These are phyloP conservation scores for Fusarium sp. DNA, from an alignment of 2,329 filamentous ascomycete genomes.

Conservation along the genomic window DNA sequence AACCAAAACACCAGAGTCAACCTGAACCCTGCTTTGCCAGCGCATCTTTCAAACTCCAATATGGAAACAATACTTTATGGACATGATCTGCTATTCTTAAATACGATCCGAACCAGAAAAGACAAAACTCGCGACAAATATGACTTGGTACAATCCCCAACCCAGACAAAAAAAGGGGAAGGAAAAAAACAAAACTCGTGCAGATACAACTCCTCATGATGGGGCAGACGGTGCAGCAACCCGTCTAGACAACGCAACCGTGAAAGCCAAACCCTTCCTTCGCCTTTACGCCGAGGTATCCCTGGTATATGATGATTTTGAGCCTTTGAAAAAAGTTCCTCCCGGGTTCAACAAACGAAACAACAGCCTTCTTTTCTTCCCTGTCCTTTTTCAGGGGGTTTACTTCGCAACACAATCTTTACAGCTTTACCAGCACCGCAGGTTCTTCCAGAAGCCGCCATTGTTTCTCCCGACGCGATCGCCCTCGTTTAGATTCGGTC, in stretches of 20 bases:
- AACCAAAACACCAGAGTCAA: not conserved
- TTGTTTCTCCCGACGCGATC: constrained; percentile 57
- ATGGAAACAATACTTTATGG: constrained; percentile 13
- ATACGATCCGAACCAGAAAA: constrained; percentile 9
- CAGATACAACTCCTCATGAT: constrained; percentile 35
- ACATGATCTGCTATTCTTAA: constrained; percentile 18
- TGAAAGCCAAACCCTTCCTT: constrained; percentile 35
- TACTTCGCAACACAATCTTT: not conserved
- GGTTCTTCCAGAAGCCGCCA: constrained; percentile 66
- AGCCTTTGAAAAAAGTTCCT: constrained; percentile 32
- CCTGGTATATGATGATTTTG: constrained; percentile 46
- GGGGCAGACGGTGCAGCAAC: constrained; percentile 23
- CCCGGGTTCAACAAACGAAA: constrained; percentile 26
- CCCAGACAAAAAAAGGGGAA: constrained; percentile 13
- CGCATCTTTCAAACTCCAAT: not conserved
- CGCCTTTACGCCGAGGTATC: constrained; percentile 45
- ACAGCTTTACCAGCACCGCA: constrained; percentile 66
- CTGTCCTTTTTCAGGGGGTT: not conserved
- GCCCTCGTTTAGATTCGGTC: constrained; percentile 55
- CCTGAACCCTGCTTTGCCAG: not conserved
- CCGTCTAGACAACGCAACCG: constrained; percentile 30
- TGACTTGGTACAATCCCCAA: constrained; percentile 18
- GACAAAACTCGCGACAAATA: constrained; percentile 7
- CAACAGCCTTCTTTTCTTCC: constrained; percentile 17
- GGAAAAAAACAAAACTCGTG: constrained; percentile 20